phyloP scores from a whole-genome alignment of 129 eudicot genomes.

The Chrysanthemum makinoi region DNA sequence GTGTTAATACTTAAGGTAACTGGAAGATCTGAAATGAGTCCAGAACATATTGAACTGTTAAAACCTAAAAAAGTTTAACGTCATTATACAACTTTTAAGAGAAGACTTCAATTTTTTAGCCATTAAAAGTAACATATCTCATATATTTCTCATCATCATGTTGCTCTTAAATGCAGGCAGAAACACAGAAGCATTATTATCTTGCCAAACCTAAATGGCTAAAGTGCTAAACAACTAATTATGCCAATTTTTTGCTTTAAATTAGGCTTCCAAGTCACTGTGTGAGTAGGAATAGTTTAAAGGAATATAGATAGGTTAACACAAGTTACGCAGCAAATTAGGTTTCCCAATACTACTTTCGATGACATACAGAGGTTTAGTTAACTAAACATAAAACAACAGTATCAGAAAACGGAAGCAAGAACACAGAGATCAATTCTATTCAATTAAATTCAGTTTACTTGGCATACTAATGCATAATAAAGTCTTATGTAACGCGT shows the following conservation, averaged over 20 bases:
- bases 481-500: too few relatives aligned
- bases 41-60: too few relatives aligned
- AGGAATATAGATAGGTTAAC: too few relatives aligned
- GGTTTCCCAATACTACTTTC: background rate
- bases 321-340: background rate
- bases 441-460: background rate
- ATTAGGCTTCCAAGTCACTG: background rate
- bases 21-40: too few relatives aligned
- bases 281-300: too few relatives aligned
- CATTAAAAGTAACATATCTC: background rate
- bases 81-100: background rate
- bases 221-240: too few relatives aligned
- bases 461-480: background rate
- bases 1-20: background rate
- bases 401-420: background rate
- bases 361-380: background rate
- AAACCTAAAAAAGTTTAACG: too few relatives aligned
- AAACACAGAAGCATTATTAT: background rate
- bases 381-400: background rate
- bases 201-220: background rate
- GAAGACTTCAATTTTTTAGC: background rate
- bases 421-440: background rate
- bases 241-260: background rate
- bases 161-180: slow-evolving; percentile 5
- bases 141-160: background rate